These are phyloP conservation scores for Physcomitrium patens DNA, from an alignment of 225 moss, liverwort and hornwort species.

Conservation along the genomic window DNA sequence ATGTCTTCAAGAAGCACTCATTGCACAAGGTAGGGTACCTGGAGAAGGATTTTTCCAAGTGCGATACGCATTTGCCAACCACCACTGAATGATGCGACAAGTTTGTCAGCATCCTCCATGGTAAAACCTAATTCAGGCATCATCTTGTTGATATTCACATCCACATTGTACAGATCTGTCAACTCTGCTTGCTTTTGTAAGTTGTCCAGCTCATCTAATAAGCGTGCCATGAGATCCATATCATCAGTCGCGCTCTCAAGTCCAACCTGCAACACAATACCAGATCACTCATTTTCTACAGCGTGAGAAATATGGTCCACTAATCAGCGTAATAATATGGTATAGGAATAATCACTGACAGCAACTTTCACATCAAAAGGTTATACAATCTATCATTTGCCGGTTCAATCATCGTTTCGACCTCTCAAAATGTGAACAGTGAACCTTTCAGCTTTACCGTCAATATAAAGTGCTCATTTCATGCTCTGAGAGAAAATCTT, in stretches of 20 bases:
- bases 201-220: conserved; percentile 51
- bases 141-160: conserved; percentile 55
- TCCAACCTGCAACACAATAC: conserved; percentile 31
- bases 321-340: background rate
- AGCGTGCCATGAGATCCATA: conserved; percentile 50
- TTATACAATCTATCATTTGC: background rate
- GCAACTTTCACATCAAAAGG: background rate
- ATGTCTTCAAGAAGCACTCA: background rate
- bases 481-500: background rate
- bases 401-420: background rate
- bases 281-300: background rate
- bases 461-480: background rate
- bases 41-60: conserved; percentile 55
- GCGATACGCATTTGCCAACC: conserved; percentile 61
- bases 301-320: background rate
- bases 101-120: conserved; percentile 43
- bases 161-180: conserved; percentile 47
- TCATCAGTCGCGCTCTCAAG: conserved; percentile 54
- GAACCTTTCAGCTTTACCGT: background rate
- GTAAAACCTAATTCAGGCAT: conserved; percentile 58
- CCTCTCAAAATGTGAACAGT: background rate
- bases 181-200: conserved; percentile 53
- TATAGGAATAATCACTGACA: background rate
- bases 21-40: conserved; percentile 24
- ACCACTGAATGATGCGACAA: conserved; percentile 55